Conservation (phyloP, 768 basidiomycete genomes). For the Imleria badia region DNA sequence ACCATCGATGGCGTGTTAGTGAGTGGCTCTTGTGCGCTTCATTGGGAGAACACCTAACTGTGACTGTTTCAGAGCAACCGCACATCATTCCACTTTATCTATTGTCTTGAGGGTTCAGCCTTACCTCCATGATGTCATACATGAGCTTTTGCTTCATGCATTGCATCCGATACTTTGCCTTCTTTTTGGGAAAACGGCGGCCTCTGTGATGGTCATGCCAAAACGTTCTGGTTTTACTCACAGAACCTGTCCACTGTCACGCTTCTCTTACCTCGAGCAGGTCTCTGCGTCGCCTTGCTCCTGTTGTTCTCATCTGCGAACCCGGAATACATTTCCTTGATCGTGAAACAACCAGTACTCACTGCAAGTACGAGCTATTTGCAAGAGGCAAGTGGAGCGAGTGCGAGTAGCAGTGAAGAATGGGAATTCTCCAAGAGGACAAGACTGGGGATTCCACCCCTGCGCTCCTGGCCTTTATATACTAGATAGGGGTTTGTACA, state of each 20-base stretch:
- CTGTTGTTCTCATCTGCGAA: conserved; percentile 57
- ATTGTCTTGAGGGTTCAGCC: conserved; percentile 73
- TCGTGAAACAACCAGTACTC: no score
- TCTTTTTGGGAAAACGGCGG: conserved; percentile 51
- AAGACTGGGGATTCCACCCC: no score
- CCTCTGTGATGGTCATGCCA: conserved; percentile 64
- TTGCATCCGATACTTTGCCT: conserved; percentile 72
- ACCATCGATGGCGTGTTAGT: conserved; percentile 77
- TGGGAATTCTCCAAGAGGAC: no score
- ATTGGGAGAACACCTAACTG: conserved; percentile 8
- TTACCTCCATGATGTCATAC: conserved; percentile 77
- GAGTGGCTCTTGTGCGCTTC: conserved; percentile 38
- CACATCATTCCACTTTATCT: conserved; percentile 80
- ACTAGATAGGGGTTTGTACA: no score
- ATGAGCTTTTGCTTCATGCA: conserved; percentile 82
- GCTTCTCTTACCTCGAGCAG: conserved; percentile 82
- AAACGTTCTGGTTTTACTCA: conserved; percentile 79
- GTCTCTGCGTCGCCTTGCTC: conserved; percentile 69
- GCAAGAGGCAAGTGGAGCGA: no score
- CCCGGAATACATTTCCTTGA: conserved; percentile 45
- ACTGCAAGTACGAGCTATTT: no score
- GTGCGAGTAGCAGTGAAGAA: no score
- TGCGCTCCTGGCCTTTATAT: no score
- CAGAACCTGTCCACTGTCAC: conserved; percentile 83
- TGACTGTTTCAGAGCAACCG: conserved; percentile 63